Evolutionary conservation across 2,329 filamentous ascomycete genomes (phyloP).

Genomic region (Xylaria sp.): DNA sequence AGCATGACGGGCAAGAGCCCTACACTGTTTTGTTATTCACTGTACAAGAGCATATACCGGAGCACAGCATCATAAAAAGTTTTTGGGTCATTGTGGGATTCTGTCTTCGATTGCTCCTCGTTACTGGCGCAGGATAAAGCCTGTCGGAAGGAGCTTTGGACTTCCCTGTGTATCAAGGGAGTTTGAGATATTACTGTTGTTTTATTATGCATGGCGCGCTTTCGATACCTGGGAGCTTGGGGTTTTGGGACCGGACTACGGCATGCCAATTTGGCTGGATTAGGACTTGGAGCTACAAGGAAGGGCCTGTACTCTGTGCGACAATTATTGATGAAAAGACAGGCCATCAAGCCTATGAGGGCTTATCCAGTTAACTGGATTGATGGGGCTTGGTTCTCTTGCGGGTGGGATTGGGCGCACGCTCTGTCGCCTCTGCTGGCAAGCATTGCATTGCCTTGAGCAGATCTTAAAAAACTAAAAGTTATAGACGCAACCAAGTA

Average conservation of each 20-base stretch:
- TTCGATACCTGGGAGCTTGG: slow-evolving; percentile 44
- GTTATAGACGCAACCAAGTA: slow-evolving; percentile 29
- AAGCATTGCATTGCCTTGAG: slow-evolving; percentile 18
- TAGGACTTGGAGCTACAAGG: slow-evolving; percentile 28
- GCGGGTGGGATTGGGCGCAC: slow-evolving; percentile 38
- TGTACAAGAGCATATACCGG: slow-evolving; percentile 63
- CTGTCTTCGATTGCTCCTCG: slow-evolving; percentile 46
- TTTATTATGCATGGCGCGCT: slow-evolving; percentile 47
- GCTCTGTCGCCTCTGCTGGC: slow-evolving; percentile 39
- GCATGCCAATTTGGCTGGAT: slow-evolving; percentile 33
- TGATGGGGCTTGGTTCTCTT: slow-evolving; percentile 48
- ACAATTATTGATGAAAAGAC: slow-evolving; percentile 21
- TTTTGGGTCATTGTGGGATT: slow-evolving; percentile 49
- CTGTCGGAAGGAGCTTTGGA: slow-evolving; percentile 42
- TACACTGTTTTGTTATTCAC: slow-evolving; percentile 50
- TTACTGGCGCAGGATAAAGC: slow-evolving; percentile 48
- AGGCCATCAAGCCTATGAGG: slow-evolving; percentile 37
- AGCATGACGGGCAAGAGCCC: slow-evolving; percentile 42
- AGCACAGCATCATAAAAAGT: slow-evolving; percentile 62
- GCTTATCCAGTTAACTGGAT: slow-evolving; percentile 46
- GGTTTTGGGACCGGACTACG: slow-evolving; percentile 39
- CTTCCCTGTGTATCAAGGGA: slow-evolving; percentile 47
- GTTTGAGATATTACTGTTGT: slow-evolving; percentile 49
- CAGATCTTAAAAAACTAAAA: slow-evolving; percentile 28
- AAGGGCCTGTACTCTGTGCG: slow-evolving; percentile 24